phyloP scores from a whole-genome alignment of 2,329 filamentous ascomycete genomes.

The Coniochaeta sp. region DNA sequence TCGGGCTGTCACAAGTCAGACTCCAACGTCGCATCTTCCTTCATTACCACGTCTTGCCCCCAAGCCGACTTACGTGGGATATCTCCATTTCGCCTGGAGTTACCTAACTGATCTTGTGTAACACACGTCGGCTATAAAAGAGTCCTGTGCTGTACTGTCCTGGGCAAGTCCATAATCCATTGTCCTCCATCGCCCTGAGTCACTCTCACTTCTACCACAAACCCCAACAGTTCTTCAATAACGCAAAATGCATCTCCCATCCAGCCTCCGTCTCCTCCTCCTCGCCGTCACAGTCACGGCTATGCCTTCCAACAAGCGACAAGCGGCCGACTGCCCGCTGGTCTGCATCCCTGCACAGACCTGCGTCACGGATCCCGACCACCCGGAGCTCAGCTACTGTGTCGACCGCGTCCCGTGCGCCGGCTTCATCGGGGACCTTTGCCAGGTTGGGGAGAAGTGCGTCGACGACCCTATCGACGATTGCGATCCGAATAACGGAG shows the following conservation, averaged over 20 bases:
- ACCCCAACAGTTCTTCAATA: background rate
- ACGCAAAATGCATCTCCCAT: background rate
- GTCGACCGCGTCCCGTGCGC: conserved; percentile 25
- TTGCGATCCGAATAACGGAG: conserved; percentile 29
- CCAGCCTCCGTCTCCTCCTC: background rate
- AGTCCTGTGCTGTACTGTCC: no score
- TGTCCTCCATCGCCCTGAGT: no score
- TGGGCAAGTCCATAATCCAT: no score
- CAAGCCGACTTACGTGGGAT: no score
- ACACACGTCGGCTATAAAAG: no score
- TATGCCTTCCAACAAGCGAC: background rate
- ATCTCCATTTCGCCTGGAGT: no score
- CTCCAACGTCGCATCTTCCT: no score
- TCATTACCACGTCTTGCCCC: no score
- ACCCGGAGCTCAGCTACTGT: conserved; percentile 7
- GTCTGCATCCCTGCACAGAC: background rate
- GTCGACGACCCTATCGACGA: conserved; percentile 34
- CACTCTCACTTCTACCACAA: no score
- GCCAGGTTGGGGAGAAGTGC: conserved; percentile 26
- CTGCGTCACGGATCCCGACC: conserved; percentile 11
- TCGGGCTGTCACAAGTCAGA: no score
- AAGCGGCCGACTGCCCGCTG: background rate
- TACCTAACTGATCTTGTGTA: no score
- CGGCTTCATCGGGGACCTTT: conserved; percentile 28
- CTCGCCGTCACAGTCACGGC: background rate